These are phyloP conservation scores for Exsudoporus frostii DNA, from an alignment of 768 basidiomycete species.

Conservation along the genomic window DNA sequence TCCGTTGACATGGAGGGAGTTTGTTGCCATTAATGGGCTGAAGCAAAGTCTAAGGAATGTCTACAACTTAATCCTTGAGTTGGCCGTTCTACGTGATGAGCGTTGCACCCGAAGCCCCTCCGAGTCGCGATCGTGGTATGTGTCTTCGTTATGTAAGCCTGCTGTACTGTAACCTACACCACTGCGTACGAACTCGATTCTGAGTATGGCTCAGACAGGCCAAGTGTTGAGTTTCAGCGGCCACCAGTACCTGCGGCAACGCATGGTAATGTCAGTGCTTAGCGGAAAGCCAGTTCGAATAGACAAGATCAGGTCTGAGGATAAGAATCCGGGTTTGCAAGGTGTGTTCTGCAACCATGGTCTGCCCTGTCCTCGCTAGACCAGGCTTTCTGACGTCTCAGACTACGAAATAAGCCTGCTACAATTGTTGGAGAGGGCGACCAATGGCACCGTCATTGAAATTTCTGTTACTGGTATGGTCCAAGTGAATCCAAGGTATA, in stretches of 20 bases:
- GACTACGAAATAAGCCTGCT: constrained; percentile 93
- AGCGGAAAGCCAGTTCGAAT: constrained; percentile 84
- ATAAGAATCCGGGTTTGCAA: constrained; percentile 93
- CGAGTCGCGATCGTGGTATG: constrained; percentile 2
- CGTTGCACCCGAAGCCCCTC: neutral
- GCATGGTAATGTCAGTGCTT: constrained; percentile 85
- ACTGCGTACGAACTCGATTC: neutral
- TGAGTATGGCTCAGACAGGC: constrained; percentile 39
- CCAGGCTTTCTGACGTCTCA: constrained; percentile 25
- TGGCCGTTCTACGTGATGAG: neutral
- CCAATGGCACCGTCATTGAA: constrained; percentile 92
- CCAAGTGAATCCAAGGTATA: neutral
- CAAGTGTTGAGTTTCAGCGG: constrained; percentile 64
- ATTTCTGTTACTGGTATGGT: constrained; percentile 88
- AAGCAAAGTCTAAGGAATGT: constrained; percentile 11
- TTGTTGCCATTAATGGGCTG: constrained; percentile 22
- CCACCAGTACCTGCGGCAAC: constrained; percentile 78
- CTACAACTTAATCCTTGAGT: constrained; percentile 7
- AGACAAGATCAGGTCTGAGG: constrained; percentile 83
- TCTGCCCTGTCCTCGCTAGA: neutral
- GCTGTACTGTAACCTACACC: neutral
- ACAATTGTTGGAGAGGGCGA: constrained; percentile 82
- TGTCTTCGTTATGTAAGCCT: constrained; percentile 26
- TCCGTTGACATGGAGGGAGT: constrained; percentile 34
- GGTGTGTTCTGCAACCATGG: constrained; percentile 44